Evolutionary conservation across 2,329 filamentous ascomycete genomes (phyloP).

Genomic region (Aquanectria penicillioides): DNA sequence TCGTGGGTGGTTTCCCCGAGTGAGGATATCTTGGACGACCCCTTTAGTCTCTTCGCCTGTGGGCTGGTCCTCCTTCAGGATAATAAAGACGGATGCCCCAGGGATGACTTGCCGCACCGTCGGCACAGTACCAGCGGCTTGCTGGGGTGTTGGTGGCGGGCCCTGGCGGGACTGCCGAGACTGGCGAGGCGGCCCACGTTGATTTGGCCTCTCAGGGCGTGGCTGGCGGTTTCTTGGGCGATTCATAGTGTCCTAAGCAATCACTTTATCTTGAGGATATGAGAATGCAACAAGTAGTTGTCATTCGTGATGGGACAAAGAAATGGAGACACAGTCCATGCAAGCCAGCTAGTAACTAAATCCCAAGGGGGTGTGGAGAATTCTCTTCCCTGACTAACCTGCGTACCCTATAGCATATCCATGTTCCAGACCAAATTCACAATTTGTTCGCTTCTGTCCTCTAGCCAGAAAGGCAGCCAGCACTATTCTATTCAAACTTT

Average conservation of each 20-base stretch:
- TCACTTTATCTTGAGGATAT: not conserved
- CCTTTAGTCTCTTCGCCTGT: conserved; percentile 78
- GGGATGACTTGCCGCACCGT: conserved; percentile 63
- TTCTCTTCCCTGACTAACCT: no score
- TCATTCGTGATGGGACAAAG: no score
- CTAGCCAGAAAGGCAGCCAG: no score
- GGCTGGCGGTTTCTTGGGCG: conserved; percentile 47
- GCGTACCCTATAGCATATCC: no score
- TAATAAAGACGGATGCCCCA: conserved; percentile 74
- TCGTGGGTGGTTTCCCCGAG: conserved; percentile 77
- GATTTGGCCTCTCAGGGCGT: conserved; percentile 36
- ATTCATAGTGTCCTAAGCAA: conserved; percentile 39
- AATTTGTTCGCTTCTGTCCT: no score
- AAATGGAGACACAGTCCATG: no score
- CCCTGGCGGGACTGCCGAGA: conserved; percentile 9
- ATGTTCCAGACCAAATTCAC: no score
- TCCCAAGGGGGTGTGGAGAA: no score
- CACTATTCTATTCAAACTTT: no score
- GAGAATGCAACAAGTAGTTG: no score
- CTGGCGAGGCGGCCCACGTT: conserved; percentile 27
- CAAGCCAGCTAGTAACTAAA: no score
- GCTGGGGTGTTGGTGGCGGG: conserved; percentile 46
- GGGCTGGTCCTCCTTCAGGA: conserved; percentile 80
- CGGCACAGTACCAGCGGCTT: conserved; percentile 55
- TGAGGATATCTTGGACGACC: conserved; percentile 73